Base-by-base conservation (phyloP, 257 asterid genomes). In the Datura wrightii region DNA sequence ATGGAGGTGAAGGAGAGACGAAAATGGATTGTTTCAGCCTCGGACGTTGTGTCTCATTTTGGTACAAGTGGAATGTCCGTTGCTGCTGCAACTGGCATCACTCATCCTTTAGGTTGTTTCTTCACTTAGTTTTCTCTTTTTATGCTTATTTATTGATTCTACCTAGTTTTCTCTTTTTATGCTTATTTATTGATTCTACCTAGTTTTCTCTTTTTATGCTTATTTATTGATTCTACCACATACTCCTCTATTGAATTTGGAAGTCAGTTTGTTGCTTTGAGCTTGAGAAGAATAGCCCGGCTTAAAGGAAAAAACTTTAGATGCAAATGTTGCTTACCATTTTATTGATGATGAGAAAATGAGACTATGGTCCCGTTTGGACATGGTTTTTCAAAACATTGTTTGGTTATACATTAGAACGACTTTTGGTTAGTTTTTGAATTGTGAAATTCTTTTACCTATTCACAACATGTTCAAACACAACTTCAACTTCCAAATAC, bases 1-100 rank as follows among this genome's bases (percentile, higher is more conserved):
- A 70, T 52, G 84, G 82, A 84, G 89, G 91, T 91, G 76, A 67
- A 82, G 53, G 86, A 66, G 79, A 84, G 86, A 87, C 86, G 85
- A 63, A 93, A 86, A 83, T 89, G 87, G 93, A 87, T 88, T 48
- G 82, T 90, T 83, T 93, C 99, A 60, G 62, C 90, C 6, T 93
- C 99, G 4, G 92, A 90, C 80, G 92, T 91, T 31, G 50, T 81
- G 1, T 89, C 88, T 82, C 99, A 95, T 87, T 96, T 96, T 84
- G 97, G 98, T 44, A 93, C 98, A 53, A 94, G 97, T 83, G 99
- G 98, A 83, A 58, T 91, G 74, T 91, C 98, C 55, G 98, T 96
- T 87, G 99, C 99, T 86, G 90, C 94, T 58, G 98, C 99, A 19
- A 96, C 99, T 39, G 97, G 87, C 79, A 76, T 94, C 82, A 96